Base-by-base conservation (phyloP, 2,329 filamentous ascomycete species). In the Calonectria pseudoturangicola region DNA sequence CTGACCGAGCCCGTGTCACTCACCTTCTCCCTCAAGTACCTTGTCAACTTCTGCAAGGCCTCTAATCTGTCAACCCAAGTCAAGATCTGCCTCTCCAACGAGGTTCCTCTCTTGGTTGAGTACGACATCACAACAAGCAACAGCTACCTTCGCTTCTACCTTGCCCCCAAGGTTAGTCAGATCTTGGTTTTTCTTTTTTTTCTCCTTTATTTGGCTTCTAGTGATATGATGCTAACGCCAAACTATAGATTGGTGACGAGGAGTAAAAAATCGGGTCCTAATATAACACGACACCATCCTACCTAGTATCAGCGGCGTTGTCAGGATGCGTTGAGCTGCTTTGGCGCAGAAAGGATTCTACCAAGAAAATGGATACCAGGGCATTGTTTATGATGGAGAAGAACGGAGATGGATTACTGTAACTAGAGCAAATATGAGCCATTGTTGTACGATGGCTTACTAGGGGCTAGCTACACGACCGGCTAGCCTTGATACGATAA, bases 11-110 rank as follows among this genome's bases (percentile, higher is more conserved):
- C 97, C 65, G 97, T 99, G 73, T 90, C 94, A 43, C 91, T 99
- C 75, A 98, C 96, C 63, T 99, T 99, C 89, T 98, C 97, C 41
- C 93, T 99, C 81, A 99, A 99, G 89, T 99, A 99, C 88, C 93
- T 99, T 3, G 95, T 98, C 90, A 98, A 98, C 91, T 99, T 99
- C 89, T 98, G 97, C 94, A 99, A 99, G 89, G 97, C 97, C 41
- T 94, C 95, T 75, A 93, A 92, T 66, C 89, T 99, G 74, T 96
- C 96, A 47, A 88, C 85, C 79, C 89, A 91, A 77, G 97, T 99
- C 86, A 97, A 94, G 87, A 93, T 99, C 80, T 98, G 94, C 87
- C 90, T 99, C 79, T 98, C 96, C 66, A 96, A 95, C 85, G 97
- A 99, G 87, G 96, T 99, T 65, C 97, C 97, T 33, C 92, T 99